A percentile compares a stretch with the other conserved stretches of the same genome.
phyloP scores from a whole-genome alignment of 768 basidiomycete genomes.

The Boletus vermiculosoides region DNA sequence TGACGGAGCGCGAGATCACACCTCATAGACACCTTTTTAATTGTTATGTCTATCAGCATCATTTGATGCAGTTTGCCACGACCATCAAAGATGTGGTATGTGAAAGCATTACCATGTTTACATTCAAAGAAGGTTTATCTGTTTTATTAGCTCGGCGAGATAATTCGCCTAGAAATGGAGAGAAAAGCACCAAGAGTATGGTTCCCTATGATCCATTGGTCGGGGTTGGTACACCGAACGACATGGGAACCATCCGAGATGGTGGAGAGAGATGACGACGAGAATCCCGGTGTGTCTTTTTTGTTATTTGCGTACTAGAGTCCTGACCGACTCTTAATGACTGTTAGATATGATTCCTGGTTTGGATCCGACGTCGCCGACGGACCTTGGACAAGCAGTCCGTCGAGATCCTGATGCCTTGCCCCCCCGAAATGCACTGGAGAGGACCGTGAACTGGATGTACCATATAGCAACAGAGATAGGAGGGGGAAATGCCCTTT shows the following conservation, averaged over 20 bases:
- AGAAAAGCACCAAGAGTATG: conserved; percentile 47
- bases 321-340: background rate
- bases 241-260: conserved; percentile 47
- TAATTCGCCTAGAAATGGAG: conserved; percentile 53
- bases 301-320: background rate
- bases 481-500: conserved; percentile 59
- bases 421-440: conserved; percentile 61
- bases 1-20: conserved; percentile 40
- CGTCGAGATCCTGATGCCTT: conserved; percentile 73
- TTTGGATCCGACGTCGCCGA: conserved; percentile 38
- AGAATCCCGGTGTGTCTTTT: conserved; percentile 53
- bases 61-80: conserved; percentile 40
- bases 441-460: conserved; percentile 46
- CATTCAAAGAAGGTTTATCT: background rate
- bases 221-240: conserved; percentile 41
- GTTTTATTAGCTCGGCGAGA: conserved; percentile 50
- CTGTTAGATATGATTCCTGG: conserved; percentile 56
- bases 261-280: conserved; percentile 55
- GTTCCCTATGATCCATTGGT: conserved; percentile 45
- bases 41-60: conserved; percentile 70
- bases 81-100: conserved; percentile 37
- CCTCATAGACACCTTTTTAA: conserved; percentile 72
- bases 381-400: conserved; percentile 56
- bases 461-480: conserved; percentile 43
- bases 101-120: background rate